Conservation (phyloP, 179 eudicot species). For the Drosera spatulata region DNA sequence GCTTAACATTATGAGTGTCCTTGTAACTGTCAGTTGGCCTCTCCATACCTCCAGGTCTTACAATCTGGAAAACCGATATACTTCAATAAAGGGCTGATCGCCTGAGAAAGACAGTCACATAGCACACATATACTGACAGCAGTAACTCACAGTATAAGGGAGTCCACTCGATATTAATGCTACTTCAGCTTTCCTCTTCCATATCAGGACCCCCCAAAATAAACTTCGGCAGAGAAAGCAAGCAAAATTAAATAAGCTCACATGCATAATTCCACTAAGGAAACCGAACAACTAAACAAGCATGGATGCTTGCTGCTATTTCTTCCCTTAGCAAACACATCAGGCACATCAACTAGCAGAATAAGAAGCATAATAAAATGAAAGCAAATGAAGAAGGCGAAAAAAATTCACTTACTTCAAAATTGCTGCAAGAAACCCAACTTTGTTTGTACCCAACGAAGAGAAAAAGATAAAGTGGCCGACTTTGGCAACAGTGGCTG, state of each 20-base stretch:
- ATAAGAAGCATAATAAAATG: neutral
- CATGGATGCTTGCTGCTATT: neutral
- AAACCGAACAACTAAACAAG: slow-evolving; percentile 1
- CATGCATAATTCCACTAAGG: neutral
- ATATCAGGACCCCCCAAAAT: slow-evolving; percentile 88
- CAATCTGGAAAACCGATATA: slow-evolving; percentile 40
- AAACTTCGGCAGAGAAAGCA: slow-evolving; percentile 35
- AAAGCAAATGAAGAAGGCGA: neutral
- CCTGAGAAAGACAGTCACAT: neutral
- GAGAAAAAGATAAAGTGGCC: slow-evolving; percentile 68
- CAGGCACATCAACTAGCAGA: slow-evolving; percentile 1
- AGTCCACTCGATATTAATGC: slow-evolving; percentile 82
- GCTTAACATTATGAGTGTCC: slow-evolving; percentile 78
- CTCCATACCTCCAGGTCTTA: slow-evolving; percentile 98
- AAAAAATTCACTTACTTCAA: slow-evolving; percentile 45
- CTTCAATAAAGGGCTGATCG: neutral
- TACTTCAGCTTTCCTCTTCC: slow-evolving; percentile 94
- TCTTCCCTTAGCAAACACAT: neutral
- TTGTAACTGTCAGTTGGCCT: slow-evolving; percentile 88
- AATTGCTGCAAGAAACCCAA: slow-evolving; percentile 87
- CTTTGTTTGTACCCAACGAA: slow-evolving; percentile 74
- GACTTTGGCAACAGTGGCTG: slow-evolving; percentile 62
- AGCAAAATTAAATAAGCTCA: neutral
- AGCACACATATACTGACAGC: neutral
- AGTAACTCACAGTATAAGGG: slow-evolving; percentile 71